Evolutionary conservation across 2,329 filamentous ascomycete genomes (phyloP).

Genomic region (Pestalotiopsis sp.): DNA sequence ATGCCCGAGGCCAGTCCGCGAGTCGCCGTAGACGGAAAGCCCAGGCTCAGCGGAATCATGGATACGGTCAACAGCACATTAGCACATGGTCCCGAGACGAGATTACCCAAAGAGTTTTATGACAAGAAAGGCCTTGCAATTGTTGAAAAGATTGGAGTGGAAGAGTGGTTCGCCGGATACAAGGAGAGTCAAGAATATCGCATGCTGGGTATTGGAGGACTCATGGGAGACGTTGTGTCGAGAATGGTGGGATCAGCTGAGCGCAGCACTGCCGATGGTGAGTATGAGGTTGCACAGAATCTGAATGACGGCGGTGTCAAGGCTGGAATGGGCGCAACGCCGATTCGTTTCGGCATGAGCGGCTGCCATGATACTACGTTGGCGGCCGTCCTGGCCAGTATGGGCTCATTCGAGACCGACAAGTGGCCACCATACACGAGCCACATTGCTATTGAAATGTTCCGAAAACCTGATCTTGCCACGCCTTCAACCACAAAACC

Average conservation of each 20-base stretch:
- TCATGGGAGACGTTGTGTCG: conserved; percentile 82
- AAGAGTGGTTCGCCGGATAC: conserved; percentile 94
- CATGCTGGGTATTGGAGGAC: conserved; percentile 80
- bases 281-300: conserved; percentile 47
- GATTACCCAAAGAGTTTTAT: conserved; percentile 85
- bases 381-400: conserved; percentile 73
- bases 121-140: conserved; percentile 71
- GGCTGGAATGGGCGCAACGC: conserved; percentile 40
- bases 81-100: conserved; percentile 80
- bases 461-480: conserved; percentile 55
- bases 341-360: conserved; percentile 75
- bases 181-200: conserved; percentile 84
- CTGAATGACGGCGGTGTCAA: conserved; percentile 30
- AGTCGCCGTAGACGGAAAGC: conserved; percentile 82
- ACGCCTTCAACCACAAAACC: conserved; percentile 13
- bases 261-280: conserved; percentile 54
- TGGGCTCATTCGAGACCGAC: conserved; percentile 75
- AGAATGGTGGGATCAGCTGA: conserved; percentile 74
- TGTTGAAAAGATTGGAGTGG: conserved; percentile 75
- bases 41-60: conserved; percentile 87
- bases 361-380: conserved; percentile 96
- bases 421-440: conserved; percentile 94
- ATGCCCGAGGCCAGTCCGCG: conserved; percentile 73
- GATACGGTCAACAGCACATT: conserved; percentile 90
- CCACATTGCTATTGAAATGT: conserved; percentile 89